Percentiles rank a stretch among this genome's conserved stretches.
Conservation (phyloP, 768 basidiomycete species). For the Cyathus striatus region DNA sequence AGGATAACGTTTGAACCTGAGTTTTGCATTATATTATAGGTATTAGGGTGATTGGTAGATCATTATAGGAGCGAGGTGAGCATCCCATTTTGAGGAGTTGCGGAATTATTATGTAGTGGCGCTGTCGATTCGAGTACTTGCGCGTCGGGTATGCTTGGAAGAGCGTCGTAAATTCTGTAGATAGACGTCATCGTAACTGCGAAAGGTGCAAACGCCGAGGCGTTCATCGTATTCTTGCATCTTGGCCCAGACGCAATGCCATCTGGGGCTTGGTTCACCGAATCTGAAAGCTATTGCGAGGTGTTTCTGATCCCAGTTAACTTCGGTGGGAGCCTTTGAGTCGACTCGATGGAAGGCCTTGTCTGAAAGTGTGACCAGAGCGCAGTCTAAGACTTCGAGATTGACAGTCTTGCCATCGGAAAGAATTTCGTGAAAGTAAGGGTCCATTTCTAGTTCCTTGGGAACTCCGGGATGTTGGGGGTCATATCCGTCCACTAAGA, state of each 20-base stretch:
- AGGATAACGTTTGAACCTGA: no score
- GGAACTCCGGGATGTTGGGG: slow-evolving; percentile 52
- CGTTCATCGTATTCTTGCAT: slow-evolving; percentile 44
- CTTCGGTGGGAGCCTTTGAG: slow-evolving; percentile 20
- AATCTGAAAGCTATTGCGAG: slow-evolving; percentile 52
- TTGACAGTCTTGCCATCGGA: slow-evolving; percentile 23
- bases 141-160: no score
- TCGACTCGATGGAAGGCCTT: slow-evolving; percentile 45
- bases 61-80: no score
- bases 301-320: slow-evolving; percentile 42
- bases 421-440: slow-evolving; percentile 31
- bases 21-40: no score
- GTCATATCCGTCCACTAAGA: slow-evolving; percentile 62
- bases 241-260: slow-evolving; percentile 67
- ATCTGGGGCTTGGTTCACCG: slow-evolving; percentile 30
- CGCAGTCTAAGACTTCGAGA: slow-evolving; percentile 46
- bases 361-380: slow-evolving; percentile 49
- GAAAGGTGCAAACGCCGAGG: slow-evolving; percentile 39
- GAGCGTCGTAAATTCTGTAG: slow-evolving; percentile 39
- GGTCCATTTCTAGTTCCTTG: slow-evolving; percentile 52
- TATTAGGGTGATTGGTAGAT: no score
- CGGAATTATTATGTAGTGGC: no score
- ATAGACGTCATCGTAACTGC: slow-evolving; percentile 59
- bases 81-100: no score
- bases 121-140: no score